A percentile compares a stretch with the other conserved stretches of the same genome.
Evolutionary conservation across 495 filamentous ascomycete genomes (phyloP).

Genomic region (Xylaria longipes): DNA sequence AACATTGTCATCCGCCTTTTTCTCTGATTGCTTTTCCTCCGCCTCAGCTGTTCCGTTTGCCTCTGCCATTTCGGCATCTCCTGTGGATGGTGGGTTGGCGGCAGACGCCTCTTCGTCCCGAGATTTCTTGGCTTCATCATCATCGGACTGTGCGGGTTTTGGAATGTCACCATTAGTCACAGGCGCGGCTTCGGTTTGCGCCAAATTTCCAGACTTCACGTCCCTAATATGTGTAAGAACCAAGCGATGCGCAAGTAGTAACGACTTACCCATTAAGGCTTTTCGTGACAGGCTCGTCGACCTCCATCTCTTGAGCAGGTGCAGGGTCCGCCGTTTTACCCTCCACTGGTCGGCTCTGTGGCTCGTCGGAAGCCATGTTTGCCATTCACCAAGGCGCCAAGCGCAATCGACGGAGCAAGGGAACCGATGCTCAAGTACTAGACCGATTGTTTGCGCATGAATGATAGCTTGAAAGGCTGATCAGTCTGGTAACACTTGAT

Average conservation of each 20-base stretch:
- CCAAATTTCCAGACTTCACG: constrained; percentile 36
- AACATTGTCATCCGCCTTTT: background rate
- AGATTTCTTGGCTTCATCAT: constrained; percentile 29
- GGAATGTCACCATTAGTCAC: constrained; percentile 31
- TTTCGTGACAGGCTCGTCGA: constrained; percentile 26
- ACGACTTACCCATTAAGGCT: constrained; percentile 36
- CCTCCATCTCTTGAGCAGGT: constrained; percentile 26
- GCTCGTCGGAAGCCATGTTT: constrained; percentile 41
- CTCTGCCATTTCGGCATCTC: constrained; percentile 43
- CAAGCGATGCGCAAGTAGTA: constrained; percentile 26
- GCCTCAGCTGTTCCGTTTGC: constrained; percentile 28
- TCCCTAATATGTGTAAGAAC: constrained; percentile 29
- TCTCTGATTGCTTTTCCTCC: constrained; percentile 16
- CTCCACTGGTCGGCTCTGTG: constrained; percentile 30
- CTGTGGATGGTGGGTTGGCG: constrained; percentile 22
- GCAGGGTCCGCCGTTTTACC: constrained; percentile 25
- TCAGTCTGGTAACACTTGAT: background rate
- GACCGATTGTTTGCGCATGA: constrained; percentile 15
- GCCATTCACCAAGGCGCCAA: constrained; percentile 30
- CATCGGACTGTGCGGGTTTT: constrained; percentile 26
- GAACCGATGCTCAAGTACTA: background rate
- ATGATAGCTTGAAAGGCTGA: background rate
- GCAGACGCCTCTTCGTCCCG: constrained; percentile 29
- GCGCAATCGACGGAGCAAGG: constrained; percentile 5
- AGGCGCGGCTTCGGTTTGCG: constrained; percentile 35